A percentile compares a stretch with the other conserved stretches of the same genome.
Conservation (phyloP, 1,139 yeast species). For the Hyphopichia pseudoburtonii region DNA sequence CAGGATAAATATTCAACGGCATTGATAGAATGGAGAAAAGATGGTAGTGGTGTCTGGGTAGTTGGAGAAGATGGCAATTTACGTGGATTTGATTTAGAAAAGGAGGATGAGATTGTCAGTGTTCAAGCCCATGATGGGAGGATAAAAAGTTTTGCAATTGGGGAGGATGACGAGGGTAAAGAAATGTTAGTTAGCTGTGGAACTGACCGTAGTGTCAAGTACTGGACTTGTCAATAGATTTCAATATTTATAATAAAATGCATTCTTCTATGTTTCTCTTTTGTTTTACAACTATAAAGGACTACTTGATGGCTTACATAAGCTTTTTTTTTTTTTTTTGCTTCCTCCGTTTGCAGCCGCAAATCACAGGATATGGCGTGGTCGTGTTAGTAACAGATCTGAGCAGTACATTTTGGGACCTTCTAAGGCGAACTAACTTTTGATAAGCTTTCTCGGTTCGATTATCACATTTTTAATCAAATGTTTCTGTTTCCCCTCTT, state of each 20-base stretch:
- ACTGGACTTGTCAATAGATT: constrained; percentile 12
- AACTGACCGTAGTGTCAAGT: constrained; percentile 37
- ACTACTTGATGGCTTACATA: too few relatives aligned
- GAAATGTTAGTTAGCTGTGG: constrained; percentile 49
- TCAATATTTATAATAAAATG: neutral
- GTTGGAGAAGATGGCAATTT: constrained; percentile 70
- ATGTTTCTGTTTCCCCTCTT: too few relatives aligned
- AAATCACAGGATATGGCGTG: too few relatives aligned
- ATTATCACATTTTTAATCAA: too few relatives aligned
- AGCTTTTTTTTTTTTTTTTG: too few relatives aligned
- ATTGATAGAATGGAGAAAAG: constrained; percentile 39
- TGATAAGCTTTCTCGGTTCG: too few relatives aligned
- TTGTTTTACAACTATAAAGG: too few relatives aligned
- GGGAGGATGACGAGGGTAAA: constrained; percentile 17
- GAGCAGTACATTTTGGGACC: too few relatives aligned
- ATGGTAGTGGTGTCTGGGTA: constrained; percentile 58
- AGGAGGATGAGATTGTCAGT: constrained; percentile 24
- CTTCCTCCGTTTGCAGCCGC: too few relatives aligned
- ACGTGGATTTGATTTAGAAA: constrained; percentile 52
- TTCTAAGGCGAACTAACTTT: too few relatives aligned
- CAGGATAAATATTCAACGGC: constrained; percentile 72
- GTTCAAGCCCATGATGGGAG: constrained; percentile 40
- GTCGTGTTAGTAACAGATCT: too few relatives aligned
- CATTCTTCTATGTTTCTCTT: neutral
- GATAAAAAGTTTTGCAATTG: constrained; percentile 47